phyloP scores from a whole-genome alignment of 306 rosid genomes.

The Rosa chinensis region DNA sequence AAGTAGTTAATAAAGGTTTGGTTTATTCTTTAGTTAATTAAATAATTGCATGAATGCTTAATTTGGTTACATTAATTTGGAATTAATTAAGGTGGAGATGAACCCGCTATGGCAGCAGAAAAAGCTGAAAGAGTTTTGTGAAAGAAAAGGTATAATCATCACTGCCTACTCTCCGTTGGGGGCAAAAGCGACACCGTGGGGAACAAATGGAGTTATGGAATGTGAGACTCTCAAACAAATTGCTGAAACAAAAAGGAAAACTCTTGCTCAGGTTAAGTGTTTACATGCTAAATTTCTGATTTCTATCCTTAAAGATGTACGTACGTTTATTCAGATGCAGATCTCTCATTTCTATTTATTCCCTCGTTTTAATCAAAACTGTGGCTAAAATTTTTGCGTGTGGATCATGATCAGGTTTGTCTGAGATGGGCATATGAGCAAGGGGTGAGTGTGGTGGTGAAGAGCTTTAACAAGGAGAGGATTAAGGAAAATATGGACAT shows the following conservation, averaged over 20 bases:
- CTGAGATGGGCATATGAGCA: slow-evolving; percentile 31
- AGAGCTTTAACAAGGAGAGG: slow-evolving; percentile 31
- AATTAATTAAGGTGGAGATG: slow-evolving; percentile 42
- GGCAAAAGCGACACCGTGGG: slow-evolving; percentile 30
- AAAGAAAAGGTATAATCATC: slow-evolving; percentile 37
- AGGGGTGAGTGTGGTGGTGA: slow-evolving; percentile 27
- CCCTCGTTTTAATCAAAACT: too few relatives aligned
- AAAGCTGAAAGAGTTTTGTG: slow-evolving; percentile 36
- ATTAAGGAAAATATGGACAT: slow-evolving; percentile 24
- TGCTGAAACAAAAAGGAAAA: background rate
- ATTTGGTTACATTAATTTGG: too few relatives aligned
- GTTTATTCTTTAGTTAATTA: too few relatives aligned
- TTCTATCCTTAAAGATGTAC: too few relatives aligned
- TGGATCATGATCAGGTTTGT: slow-evolving; percentile 7
- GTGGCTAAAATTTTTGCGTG: too few relatives aligned
- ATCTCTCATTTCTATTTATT: background rate
- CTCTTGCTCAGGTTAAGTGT: background rate
- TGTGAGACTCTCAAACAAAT: slow-evolving; percentile 17
- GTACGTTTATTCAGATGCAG: background rate
- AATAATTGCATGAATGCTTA: too few relatives aligned
- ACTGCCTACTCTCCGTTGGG: slow-evolving; percentile 27
- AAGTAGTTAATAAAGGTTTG: too few relatives aligned
- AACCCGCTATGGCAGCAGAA: slow-evolving; percentile 47
- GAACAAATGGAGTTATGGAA: slow-evolving; percentile 26
- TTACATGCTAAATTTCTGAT: too few relatives aligned